Evolutionary conservation across 2,329 filamentous ascomycete genomes (phyloP).

Genomic region (Fusarium sp.): DNA sequence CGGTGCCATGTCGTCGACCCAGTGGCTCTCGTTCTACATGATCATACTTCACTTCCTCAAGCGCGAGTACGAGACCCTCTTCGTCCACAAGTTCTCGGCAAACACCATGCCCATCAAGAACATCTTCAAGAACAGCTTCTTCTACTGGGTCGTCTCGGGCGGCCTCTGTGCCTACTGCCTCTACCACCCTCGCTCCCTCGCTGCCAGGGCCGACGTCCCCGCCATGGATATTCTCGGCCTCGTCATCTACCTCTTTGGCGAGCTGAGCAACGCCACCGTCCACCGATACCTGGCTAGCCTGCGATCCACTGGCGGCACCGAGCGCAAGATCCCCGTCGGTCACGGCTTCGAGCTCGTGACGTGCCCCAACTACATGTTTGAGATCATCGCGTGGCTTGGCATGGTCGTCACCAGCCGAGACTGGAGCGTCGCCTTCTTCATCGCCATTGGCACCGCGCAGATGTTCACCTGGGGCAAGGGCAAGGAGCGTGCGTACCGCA

Average conservation of each 20-base stretch:
- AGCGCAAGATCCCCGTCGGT: conserved; percentile 88
- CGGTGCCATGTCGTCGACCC: conserved; percentile 70
- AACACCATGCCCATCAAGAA: conserved; percentile 93
- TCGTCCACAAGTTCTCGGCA: conserved; percentile 93
- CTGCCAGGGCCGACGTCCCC: conserved; percentile 65
- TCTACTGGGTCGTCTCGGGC: conserved; percentile 92
- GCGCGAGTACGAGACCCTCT: conserved; percentile 93
- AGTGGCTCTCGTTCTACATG: conserved; percentile 80
- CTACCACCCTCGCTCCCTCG: conserved; percentile 79
- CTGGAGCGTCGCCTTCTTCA: conserved; percentile 82
- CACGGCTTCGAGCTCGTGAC: conserved; percentile 89
- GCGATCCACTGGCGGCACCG: conserved; percentile 82
- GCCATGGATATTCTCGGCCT: conserved; percentile 75
- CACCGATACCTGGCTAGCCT: conserved; percentile 84
- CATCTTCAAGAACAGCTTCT: conserved; percentile 93
- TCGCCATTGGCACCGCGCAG: conserved; percentile 76
- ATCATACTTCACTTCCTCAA: conserved; percentile 90
- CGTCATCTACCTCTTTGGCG: conserved; percentile 79
- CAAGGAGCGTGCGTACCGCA: conserved; percentile 91
- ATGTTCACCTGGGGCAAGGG: conserved; percentile 91
- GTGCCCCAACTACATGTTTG: conserved; percentile 97
- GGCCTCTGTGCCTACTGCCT: conserved; percentile 85
- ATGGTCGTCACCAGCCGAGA: conserved; percentile 84
- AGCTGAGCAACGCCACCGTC: conserved; percentile 82
- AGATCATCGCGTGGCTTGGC: conserved; percentile 87